Percentiles rank a stretch among this genome's conserved stretches.
These are phyloP conservation scores for Oryza nivara DNA, from an alignment of 176 grass and related monocot genomes.

Conservation along the genomic window DNA sequence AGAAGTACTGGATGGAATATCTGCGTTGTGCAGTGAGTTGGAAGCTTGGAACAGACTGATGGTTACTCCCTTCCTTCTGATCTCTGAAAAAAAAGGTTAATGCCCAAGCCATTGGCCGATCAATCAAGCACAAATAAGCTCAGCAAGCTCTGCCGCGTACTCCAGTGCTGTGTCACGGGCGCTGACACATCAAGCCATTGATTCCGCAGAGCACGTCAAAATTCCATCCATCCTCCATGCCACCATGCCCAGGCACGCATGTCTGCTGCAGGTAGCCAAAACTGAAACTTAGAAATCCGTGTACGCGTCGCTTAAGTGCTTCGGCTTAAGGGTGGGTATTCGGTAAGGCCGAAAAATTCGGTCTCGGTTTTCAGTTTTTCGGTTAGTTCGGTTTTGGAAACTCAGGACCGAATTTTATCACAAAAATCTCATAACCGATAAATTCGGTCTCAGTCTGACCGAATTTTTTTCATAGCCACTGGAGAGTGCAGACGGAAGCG, in stretches of 20 bases:
- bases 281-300: neutral
- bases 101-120: neutral
- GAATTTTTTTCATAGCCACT: too few species aligned
- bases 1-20: neutral
- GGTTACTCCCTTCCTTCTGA: neutral
- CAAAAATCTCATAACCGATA: too few species aligned
- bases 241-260: neutral
- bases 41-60: neutral
- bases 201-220: neutral
- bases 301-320: too few species aligned
- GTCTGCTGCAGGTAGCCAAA: neutral
- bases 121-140: neutral
- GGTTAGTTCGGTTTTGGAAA: too few species aligned
- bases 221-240: neutral
- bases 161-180: slow-evolving; percentile 9
- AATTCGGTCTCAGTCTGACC: too few species aligned
- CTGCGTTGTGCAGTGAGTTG: neutral
- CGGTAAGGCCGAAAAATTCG: too few species aligned
- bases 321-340: too few species aligned
- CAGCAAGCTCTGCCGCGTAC: neutral
- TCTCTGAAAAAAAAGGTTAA: neutral
- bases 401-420: too few species aligned
- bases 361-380: too few species aligned
- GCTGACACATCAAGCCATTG: neutral
- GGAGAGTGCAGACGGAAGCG: too few species aligned